Percentiles rank a stretch among this genome's conserved stretches.
phyloP scores from a whole-genome alignment of 345 rosid species.

The Citrus australasica region DNA sequence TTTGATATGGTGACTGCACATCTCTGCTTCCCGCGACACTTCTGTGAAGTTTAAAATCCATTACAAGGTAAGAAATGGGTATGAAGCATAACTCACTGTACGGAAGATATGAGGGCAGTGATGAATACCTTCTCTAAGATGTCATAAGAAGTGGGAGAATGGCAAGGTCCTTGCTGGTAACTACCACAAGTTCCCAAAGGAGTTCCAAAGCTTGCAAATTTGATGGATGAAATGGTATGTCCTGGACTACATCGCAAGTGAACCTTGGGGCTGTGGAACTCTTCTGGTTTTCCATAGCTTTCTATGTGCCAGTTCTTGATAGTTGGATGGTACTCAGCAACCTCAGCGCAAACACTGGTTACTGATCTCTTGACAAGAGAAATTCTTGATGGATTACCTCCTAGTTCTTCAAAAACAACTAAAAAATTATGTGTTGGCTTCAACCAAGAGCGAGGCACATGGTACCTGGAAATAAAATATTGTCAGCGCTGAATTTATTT shows the following conservation, averaged over 20 bases:
- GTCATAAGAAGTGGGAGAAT: conserved; percentile 69
- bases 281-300: conserved; percentile 90
- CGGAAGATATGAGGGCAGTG: neutral
- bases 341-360: conserved; percentile 80
- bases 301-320: conserved; percentile 97
- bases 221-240: conserved; percentile 74
- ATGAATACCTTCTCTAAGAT: conserved; percentile 69
- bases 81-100: neutral
- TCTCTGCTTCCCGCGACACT: conserved; percentile 77
- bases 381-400: conserved; percentile 78
- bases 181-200: conserved; percentile 96
- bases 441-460: conserved; percentile 89
- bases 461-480: conserved; percentile 55
- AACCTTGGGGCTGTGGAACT: conserved; percentile 80
- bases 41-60: conserved; percentile 41
- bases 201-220: conserved; percentile 97
- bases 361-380: conserved; percentile 84
- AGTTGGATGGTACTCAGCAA: conserved; percentile 85
- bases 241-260: conserved; percentile 81
- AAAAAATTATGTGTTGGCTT: conserved; percentile 80
- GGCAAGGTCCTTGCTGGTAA: conserved; percentile 94
- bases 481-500: conserved; percentile 3
- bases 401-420: conserved; percentile 94
- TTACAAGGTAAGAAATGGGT: conserved; percentile 10
- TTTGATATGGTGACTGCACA: conserved; percentile 76